Conservation (phyloP, 345 rosid genomes). For the Eucalyptus paniculata region DNA sequence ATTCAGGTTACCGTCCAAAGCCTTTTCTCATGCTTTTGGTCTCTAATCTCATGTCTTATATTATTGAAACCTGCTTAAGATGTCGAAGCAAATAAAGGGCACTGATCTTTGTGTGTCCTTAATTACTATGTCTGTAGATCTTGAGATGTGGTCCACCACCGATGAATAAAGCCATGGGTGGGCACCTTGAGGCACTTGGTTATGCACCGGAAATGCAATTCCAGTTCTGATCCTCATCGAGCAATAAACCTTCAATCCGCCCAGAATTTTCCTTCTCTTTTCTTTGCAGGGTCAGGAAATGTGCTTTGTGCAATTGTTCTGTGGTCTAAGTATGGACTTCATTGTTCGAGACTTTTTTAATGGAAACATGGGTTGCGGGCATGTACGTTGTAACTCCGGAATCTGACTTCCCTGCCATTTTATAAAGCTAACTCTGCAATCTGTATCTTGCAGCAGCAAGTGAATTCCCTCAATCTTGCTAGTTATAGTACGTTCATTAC, state of each 20-base stretch:
- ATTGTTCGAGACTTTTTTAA: not conserved
- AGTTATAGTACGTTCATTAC: not conserved
- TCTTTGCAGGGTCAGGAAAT: not conserved
- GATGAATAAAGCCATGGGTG: conserved; percentile 97
- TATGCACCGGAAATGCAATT: conserved; percentile 85
- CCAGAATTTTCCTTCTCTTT: not conserved
- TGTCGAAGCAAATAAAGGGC: not conserved
- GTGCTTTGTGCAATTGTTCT: not conserved
- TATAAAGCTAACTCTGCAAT: not conserved
- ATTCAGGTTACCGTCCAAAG: conserved; percentile 28
- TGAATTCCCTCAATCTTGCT: not conserved
- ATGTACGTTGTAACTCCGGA: not conserved
- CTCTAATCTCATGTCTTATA: not conserved
- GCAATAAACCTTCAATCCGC: not conserved
- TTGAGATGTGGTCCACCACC: conserved; percentile 96
- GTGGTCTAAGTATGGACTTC: not conserved
- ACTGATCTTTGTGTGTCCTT: not conserved
- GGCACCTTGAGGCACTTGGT: conserved; percentile 68
- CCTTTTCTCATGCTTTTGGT: not conserved
- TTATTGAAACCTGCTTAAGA: not conserved
- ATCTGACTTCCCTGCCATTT: not conserved
- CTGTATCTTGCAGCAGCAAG: not conserved
- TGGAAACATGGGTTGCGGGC: not conserved
- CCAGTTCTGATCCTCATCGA: conserved; percentile 50
- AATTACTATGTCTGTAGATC: conserved; percentile 23